Conservation (phyloP, 2,329 filamentous ascomycete species). For the Ustulina deusta region DNA sequence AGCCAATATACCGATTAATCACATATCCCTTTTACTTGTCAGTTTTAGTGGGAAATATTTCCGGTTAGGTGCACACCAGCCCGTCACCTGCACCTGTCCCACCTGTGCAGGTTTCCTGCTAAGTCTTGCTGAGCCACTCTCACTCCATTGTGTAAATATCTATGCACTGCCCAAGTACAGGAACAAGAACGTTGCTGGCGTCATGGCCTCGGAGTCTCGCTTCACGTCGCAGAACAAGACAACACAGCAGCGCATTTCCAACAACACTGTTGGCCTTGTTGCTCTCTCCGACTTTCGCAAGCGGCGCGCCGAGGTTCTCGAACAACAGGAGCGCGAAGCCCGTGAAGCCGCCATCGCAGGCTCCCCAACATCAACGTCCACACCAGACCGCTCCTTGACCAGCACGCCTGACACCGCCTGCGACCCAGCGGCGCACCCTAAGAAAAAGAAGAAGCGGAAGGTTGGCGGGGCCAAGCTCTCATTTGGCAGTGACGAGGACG, state of each 20-base stretch:
- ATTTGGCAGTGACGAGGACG: conserved; percentile 76
- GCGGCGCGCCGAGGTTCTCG: conserved; percentile 91
- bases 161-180: no score
- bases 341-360: conserved; percentile 69
- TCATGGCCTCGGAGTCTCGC: conserved; percentile 58
- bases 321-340: conserved; percentile 86
- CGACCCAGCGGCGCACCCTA: conserved; percentile 53
- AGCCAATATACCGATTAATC: no score
- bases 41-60: no score
- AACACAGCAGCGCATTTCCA: conserved; percentile 84
- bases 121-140: no score
- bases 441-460: conserved; percentile 60
- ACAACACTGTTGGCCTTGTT: conserved; percentile 90
- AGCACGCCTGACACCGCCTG: conserved; percentile 61
- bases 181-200: background rate
- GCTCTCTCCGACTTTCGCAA: conserved; percentile 95
- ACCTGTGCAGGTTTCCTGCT: no score
- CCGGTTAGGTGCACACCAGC: no score
- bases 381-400: conserved; percentile 62
- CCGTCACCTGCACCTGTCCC: no score
- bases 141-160: no score
- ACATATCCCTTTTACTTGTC: no score
- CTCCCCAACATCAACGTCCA: conserved; percentile 54
- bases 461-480: conserved; percentile 64
- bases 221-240: conserved; percentile 83